Evolutionary conservation across 2,329 filamentous ascomycete species (phyloP).

Genomic region (Exophiala calicioides): DNA sequence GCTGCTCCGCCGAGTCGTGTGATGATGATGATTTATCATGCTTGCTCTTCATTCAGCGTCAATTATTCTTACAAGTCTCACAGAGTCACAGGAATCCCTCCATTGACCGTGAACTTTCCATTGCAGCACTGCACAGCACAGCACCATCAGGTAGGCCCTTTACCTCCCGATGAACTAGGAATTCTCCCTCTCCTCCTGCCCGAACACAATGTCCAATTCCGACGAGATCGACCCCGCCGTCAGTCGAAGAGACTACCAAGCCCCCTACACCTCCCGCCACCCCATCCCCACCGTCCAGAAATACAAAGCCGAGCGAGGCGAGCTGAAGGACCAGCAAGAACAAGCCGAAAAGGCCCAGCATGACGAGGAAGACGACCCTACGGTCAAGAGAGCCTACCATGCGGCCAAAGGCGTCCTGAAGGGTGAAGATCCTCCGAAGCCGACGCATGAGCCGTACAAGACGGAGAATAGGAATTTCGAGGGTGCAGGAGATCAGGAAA

Average conservation of each 20-base stretch:
- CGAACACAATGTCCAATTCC: constrained; percentile 12
- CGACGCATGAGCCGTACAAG: constrained; percentile 25
- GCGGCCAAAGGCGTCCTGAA: constrained; percentile 27
- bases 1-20: no score
- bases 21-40: background rate
- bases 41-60: background rate
- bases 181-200: no score
- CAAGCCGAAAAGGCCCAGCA: constrained; percentile 22
- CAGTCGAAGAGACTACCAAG: constrained; percentile 12
- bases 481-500: background rate
- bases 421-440: constrained; percentile 22
- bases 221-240: constrained; percentile 26
- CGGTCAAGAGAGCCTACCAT: constrained; percentile 27
- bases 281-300: constrained; percentile 31
- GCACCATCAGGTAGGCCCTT: background rate
- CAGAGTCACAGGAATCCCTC: no score
- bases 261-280: constrained; percentile 28
- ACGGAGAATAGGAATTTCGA: constrained; percentile 26
- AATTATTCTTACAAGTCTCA: no score
- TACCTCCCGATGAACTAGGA: no score
- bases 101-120: no score
- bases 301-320: constrained; percentile 27
- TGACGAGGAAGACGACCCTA: constrained; percentile 23
- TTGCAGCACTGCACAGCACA: background rate
- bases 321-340: constrained; percentile 23